Base-by-base conservation (phyloP, 768 basidiomycete species). In the Fistulinella prunicolor region DNA sequence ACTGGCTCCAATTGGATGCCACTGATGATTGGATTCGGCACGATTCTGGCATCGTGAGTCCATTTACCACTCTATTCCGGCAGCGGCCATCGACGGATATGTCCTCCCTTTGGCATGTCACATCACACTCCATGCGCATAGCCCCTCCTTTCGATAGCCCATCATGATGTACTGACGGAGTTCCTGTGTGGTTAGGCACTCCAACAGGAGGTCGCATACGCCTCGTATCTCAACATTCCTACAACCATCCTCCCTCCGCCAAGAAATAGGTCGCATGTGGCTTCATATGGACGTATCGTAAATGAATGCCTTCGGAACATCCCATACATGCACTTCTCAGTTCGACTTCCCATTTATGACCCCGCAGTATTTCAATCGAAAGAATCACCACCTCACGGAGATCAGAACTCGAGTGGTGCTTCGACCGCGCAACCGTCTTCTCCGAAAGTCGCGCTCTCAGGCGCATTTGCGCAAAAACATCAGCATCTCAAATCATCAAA, bases 1-100 rank as follows among this genome's bases (percentile, higher is more conserved):
- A 94, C 46, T 99, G 96, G 96, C 76, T 99, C 3, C 92, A 96
- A 65, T 75, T 99, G 32, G 96, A 99, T 69, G 85, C 91, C 8
- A 72, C 80, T 0, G 94, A 97, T 67, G 91, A 93, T 59, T 92
- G 94, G 77, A 85, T 98, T 45, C 82, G 96, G 38, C 91, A 95
- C 59, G 96, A 99, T 63, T 87, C 93, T 38, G 96, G 95, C 70
- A 88, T 95, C 46, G 94, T 94, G 66, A 69, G 87, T 76, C 38
- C 43, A 36, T 36, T 38, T 51, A 28, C 50, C 47, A 32, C 39
- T 42, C 30, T 44, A 35, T 49, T 47, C 45, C 34, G 42, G 24
- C 35, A 44, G 12, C 50, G 24, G 42, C 40, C 50, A 48, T 46
- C 41, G 43, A 39, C 26, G 24, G 26, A 22, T 42, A 37, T 38